These are phyloP conservation scores for Penicillium herquei DNA, from an alignment of 495 filamentous ascomycete genomes.

Conservation along the genomic window DNA sequence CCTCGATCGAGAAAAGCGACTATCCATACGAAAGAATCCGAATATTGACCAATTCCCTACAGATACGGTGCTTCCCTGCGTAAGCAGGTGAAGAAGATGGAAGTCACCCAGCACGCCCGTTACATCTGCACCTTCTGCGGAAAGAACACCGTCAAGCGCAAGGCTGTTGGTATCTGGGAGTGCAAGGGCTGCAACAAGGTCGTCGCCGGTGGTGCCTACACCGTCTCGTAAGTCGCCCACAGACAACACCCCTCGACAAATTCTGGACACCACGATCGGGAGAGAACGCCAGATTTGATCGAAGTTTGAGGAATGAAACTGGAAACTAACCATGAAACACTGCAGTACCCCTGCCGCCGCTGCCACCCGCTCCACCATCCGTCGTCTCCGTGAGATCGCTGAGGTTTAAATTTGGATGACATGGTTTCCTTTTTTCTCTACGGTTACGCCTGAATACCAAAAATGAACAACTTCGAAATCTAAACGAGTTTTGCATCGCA, in stretches of 20 bases:
- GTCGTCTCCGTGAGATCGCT: slow-evolving; percentile 94
- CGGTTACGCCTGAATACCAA: slow-evolving; percentile 46
- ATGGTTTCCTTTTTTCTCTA: slow-evolving; percentile 43
- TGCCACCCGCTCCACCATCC: slow-evolving; percentile 94
- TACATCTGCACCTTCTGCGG: slow-evolving; percentile 92
- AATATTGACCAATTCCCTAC: slow-evolving; percentile 31
- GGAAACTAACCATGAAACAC: slow-evolving; percentile 20
- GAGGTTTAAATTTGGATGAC: slow-evolving; percentile 70
- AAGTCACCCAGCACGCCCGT: slow-evolving; percentile 93
- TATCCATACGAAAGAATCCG: slow-evolving; percentile 13
- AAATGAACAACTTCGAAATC: slow-evolving; percentile 43
- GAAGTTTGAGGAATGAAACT: not conserved
- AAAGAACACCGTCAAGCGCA: slow-evolving; percentile 88
- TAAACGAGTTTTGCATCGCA: slow-evolving; percentile 24
- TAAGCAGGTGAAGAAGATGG: slow-evolving; percentile 99
- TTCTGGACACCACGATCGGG: not conserved
- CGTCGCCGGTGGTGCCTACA: slow-evolving; percentile 94
- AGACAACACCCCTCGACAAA: slow-evolving; percentile 1
- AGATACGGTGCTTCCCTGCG: slow-evolving; percentile 99
- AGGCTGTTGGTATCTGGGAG: slow-evolving; percentile 93
- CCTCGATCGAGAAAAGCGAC: slow-evolving; percentile 18
- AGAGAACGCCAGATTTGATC: not conserved
- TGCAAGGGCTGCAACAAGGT: slow-evolving; percentile 93
- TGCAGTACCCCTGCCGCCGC: slow-evolving; percentile 90
- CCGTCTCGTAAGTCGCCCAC: slow-evolving; percentile 76